These are phyloP conservation scores for Phoma sp. DNA, from an alignment of 2,329 filamentous ascomycete species.

Conservation along the genomic window DNA sequence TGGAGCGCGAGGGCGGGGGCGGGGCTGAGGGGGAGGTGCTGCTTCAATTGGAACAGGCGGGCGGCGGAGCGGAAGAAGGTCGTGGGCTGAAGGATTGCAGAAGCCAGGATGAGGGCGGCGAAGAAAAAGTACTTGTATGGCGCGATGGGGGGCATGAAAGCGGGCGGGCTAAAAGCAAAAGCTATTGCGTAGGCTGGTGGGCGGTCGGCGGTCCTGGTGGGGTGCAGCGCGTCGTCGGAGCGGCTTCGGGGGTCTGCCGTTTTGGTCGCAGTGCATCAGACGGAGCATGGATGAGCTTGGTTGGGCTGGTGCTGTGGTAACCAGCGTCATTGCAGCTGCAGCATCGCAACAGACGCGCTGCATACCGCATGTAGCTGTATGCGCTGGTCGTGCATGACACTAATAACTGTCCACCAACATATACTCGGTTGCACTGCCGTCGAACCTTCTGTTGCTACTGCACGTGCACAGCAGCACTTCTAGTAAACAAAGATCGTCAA, in stretches of 20 bases:
- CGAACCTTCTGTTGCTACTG: neutral
- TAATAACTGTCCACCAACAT: neutral
- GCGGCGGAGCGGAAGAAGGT: constrained; percentile 37
- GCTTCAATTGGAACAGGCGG: constrained; percentile 40
- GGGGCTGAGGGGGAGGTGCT: constrained; percentile 38
- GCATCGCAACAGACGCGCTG: neutral
- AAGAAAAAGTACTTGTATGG: constrained; percentile 41
- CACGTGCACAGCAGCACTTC: neutral
- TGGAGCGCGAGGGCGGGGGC: no score
- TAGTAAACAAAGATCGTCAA: constrained; percentile 2
- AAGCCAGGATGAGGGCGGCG: constrained; percentile 42
- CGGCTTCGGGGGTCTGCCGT: constrained; percentile 25
- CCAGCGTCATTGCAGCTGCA: neutral
- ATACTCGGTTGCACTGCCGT: neutral
- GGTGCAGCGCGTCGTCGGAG: constrained; percentile 13
- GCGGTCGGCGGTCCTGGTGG: constrained; percentile 20
- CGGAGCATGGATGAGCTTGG: neutral
- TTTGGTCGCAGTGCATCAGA: constrained; percentile 8
- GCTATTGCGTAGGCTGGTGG: constrained; percentile 9
- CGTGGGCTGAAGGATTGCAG: constrained; percentile 37
- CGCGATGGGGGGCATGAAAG: constrained; percentile 31
- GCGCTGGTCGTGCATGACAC: constrained; percentile 4
- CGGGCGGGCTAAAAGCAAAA: neutral
- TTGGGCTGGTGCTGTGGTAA: constrained; percentile 23
- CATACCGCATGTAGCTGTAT: neutral